Percentiles rank a stretch among this genome's conserved stretches.
phyloP scores from a whole-genome alignment of 1,284 basidiomycete genomes.

The Moniliophthora roreri region DNA sequence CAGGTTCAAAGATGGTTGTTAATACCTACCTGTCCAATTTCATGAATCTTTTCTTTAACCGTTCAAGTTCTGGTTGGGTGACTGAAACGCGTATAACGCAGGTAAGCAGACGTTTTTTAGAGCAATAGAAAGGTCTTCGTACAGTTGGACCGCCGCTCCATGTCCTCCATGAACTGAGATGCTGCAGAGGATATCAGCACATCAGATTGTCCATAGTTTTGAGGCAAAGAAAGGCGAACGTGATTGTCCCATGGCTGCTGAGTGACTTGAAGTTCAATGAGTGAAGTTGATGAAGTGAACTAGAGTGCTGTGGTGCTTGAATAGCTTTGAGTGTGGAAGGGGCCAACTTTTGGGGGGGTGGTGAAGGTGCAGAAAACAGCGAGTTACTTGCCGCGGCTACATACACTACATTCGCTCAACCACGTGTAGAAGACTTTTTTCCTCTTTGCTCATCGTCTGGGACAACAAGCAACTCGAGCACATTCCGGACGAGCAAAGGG shows the following conservation, averaged over 20 bases:
- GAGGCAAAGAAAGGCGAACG: conserved; percentile 48
- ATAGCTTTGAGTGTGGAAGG: not conserved
- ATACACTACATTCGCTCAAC: too few relatives aligned
- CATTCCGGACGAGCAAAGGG: too few relatives aligned
- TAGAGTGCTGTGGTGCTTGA: not conserved
- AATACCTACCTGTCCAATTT: conserved; percentile 84
- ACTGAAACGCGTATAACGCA: conserved; percentile 47
- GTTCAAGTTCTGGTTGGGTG: conserved; percentile 88
- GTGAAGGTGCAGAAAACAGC: too few relatives aligned
- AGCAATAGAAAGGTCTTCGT: conserved; percentile 29
- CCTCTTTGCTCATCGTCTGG: too few relatives aligned
- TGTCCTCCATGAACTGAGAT: conserved; percentile 92
- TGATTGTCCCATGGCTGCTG: conserved; percentile 52
- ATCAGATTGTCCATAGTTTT: not conserved
- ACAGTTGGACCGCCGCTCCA: conserved; percentile 94
- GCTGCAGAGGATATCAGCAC: conserved; percentile 39
- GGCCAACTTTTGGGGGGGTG: not conserved
- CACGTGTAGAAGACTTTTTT: too few relatives aligned
- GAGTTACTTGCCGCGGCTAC: too few relatives aligned
- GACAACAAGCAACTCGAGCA: too few relatives aligned
- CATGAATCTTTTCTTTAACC: conserved; percentile 98
- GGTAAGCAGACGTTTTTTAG: not conserved
- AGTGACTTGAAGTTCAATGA: not conserved
- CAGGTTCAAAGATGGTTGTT: not conserved
- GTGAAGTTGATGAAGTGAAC: not conserved